Conservation (phyloP, 1,284 basidiomycete genomes). For the Malassezia furfur region DNA sequence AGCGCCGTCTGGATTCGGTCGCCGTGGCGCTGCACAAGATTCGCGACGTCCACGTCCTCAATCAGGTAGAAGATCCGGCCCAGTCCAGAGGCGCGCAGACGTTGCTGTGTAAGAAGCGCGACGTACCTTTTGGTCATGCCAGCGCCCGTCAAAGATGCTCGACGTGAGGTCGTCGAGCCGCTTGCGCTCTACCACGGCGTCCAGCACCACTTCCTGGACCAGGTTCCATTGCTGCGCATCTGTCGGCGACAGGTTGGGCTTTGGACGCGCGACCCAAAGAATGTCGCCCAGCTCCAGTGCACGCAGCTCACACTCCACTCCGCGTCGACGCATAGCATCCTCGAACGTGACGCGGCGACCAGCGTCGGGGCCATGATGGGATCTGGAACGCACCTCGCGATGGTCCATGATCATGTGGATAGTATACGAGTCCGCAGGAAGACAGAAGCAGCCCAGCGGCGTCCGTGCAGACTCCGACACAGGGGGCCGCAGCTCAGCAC, state of each 20-base stretch:
- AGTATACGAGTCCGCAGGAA: slow-evolving; percentile 52
- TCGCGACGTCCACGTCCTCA: slow-evolving; percentile 52
- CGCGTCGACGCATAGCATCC: slow-evolving; percentile 29
- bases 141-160: slow-evolving; percentile 55
- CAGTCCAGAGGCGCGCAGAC: slow-evolving; percentile 52
- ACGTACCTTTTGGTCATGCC: slow-evolving; percentile 54
- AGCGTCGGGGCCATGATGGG: slow-evolving; percentile 10
- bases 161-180: slow-evolving; percentile 54
- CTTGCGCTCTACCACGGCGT: slow-evolving; percentile 56
- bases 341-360: slow-evolving; percentile 20
- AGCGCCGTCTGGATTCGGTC: slow-evolving; percentile 48
- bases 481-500: no score
- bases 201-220: slow-evolving; percentile 52
- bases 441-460: slow-evolving; percentile 21
- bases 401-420: slow-evolving; percentile 55
- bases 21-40: slow-evolving; percentile 37
- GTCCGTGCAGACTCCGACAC: neutral
- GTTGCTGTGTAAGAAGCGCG: slow-evolving; percentile 47
- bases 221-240: slow-evolving; percentile 1
- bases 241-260: slow-evolving; percentile 33
- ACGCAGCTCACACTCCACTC: slow-evolving; percentile 51
- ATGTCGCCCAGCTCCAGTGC: slow-evolving; percentile 55
- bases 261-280: slow-evolving; percentile 54
- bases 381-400: slow-evolving; percentile 50
- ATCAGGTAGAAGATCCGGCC: slow-evolving; percentile 54